phyloP scores from a whole-genome alignment of 2,329 filamentous ascomycete species.

The Epichloe coenophiala region DNA sequence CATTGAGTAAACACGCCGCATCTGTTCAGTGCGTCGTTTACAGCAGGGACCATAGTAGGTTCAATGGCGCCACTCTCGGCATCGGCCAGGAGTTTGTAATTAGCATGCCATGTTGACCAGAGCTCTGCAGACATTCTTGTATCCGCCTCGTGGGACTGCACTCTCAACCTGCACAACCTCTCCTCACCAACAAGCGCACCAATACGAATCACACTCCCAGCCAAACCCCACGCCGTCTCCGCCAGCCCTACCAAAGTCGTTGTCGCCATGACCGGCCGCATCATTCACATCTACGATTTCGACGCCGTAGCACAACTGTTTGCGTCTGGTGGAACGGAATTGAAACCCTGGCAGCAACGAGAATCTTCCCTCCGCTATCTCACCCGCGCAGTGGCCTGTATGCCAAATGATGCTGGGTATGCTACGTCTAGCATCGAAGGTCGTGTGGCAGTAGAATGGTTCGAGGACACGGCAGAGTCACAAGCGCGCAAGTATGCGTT shows the following conservation, averaged over 20 bases:
- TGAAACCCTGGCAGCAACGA: conserved; percentile 81
- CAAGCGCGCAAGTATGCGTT: conserved; percentile 95
- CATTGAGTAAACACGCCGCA: conserved; percentile 64
- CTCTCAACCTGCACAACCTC: conserved; percentile 70
- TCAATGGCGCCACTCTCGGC: background rate
- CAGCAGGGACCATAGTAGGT: conserved; percentile 54
- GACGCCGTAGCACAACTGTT: conserved; percentile 47
- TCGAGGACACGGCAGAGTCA: conserved; percentile 75
- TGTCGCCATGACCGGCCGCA: conserved; percentile 85
- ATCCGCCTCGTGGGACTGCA: conserved; percentile 88
- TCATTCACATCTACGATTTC: conserved; percentile 92
- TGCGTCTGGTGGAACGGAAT: conserved; percentile 25
- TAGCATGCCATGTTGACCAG: background rate
- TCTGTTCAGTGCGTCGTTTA: conserved; percentile 78
- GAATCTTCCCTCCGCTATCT: conserved; percentile 95
- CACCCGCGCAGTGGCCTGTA: conserved; percentile 83
- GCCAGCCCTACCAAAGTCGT: conserved; percentile 69
- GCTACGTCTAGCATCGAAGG: conserved; percentile 89
- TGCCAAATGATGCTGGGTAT: conserved; percentile 93
- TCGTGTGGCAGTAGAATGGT: conserved; percentile 93
- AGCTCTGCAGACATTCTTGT: conserved; percentile 50
- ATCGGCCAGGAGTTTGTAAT: background rate
- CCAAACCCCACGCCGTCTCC: conserved; percentile 81
- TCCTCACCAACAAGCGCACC: conserved; percentile 36
- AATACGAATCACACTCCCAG: conserved; percentile 58